Conservation (phyloP, 2,329 filamentous ascomycete species). For the Ambrosiella beaveri region DNA sequence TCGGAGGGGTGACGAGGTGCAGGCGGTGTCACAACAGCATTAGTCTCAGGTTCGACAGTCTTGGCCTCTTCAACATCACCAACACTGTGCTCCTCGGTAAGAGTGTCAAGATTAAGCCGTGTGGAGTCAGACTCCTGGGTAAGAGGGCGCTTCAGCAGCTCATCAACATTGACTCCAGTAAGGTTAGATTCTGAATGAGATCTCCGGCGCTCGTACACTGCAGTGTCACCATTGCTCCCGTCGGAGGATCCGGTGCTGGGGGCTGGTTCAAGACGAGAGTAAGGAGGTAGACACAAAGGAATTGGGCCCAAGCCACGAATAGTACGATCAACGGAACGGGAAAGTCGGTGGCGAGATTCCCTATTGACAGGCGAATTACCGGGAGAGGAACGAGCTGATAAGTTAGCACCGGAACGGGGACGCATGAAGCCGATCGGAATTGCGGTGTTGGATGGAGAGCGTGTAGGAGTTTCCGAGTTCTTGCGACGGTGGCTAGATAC, state of each 20-base stretch:
- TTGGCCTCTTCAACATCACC: constrained; percentile 17
- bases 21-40: background rate
- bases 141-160: background rate
- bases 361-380: constrained; percentile 12
- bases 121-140: background rate
- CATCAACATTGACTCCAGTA: background rate
- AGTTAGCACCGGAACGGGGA: constrained; percentile 28
- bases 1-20: background rate
- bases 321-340: constrained; percentile 19
- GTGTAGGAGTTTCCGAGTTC: background rate
- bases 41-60: constrained; percentile 13
- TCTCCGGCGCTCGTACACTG: background rate
- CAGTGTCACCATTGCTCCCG: background rate
- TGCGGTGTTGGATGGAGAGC: constrained; percentile 39
- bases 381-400: constrained; percentile 17
- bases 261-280: constrained; percentile 17
- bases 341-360: constrained; percentile 20
- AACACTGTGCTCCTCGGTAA: background rate
- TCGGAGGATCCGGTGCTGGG: constrained; percentile 3
- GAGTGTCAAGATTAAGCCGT: background rate
- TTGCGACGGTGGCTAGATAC: constrained; percentile 2
- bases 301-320: constrained; percentile 9
- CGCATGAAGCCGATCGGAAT: constrained; percentile 40
- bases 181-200: constrained; percentile 1
- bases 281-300: constrained; percentile 20